Conservation (phyloP, 768 basidiomycete genomes). For the Neoboletus magnificus region DNA sequence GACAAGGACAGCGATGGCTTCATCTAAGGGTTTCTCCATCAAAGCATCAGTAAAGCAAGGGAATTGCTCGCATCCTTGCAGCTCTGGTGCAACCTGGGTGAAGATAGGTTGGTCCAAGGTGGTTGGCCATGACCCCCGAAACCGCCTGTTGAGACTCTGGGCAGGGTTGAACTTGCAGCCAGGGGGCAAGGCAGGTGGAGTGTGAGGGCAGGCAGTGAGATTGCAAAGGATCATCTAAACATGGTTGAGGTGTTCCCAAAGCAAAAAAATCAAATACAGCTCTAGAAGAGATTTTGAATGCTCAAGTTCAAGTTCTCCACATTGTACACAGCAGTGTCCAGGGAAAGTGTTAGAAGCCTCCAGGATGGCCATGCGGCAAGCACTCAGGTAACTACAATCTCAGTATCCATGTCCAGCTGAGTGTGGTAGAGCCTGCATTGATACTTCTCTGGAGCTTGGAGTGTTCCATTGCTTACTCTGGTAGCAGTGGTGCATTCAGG, state of each 20-base stretch:
- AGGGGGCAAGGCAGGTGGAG: too few species aligned
- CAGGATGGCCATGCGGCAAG: not conserved
- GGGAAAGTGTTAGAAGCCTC: not conserved
- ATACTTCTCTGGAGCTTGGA: not conserved
- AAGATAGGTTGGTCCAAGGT: not conserved
- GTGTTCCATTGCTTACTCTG: not conserved
- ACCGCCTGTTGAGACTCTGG: not conserved
- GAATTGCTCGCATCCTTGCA: not conserved
- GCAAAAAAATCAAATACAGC: not conserved
- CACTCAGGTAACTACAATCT: not conserved
- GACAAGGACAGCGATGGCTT: not conserved
- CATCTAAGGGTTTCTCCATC: not conserved
- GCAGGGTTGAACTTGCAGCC: not conserved
- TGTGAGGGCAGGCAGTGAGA: not conserved
- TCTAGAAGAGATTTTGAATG: not conserved
- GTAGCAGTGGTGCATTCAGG: not conserved
- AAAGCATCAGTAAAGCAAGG: not conserved
- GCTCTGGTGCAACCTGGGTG: not conserved
- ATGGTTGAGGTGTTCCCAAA: not conserved
- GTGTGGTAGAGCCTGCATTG: not conserved
- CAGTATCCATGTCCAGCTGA: rapidly evolving
- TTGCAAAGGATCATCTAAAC: not conserved
- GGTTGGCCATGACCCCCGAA: not conserved
- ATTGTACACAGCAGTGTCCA: not conserved
- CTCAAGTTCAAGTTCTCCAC: not conserved